Evolutionary conservation across 345 rosid species (phyloP).

Genomic region (Angophora floribunda): DNA sequence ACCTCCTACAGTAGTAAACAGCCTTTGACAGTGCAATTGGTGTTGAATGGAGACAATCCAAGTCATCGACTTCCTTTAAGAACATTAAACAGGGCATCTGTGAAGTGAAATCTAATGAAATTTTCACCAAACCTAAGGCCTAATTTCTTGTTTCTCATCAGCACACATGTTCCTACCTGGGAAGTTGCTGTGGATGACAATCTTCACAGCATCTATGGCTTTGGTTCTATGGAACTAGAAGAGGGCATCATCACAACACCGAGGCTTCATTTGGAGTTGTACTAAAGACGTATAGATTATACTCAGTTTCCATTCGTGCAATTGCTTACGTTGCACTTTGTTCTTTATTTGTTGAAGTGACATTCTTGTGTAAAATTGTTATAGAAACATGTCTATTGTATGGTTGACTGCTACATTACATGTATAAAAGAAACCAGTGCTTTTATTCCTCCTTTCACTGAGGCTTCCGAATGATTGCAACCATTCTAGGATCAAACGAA

Average conservation of each 20-base stretch:
- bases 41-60: neutral
- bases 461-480: neutral
- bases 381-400: neutral
- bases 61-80: neutral
- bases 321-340: neutral
- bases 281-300: neutral
- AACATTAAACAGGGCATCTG: neutral
- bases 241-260: neutral
- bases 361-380: neutral
- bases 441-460: neutral
- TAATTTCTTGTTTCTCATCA: constrained; percentile 5
- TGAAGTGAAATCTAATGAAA: too few species aligned
- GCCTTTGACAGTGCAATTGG: neutral
- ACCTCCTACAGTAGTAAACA: neutral
- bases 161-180: constrained; percentile 28
- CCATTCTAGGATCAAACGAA: neutral
- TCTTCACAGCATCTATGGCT: constrained; percentile 12
- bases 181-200: constrained; percentile 26
- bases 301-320: neutral
- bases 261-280: neutral
- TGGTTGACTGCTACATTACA: neutral
- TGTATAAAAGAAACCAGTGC: neutral
- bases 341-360: neutral
- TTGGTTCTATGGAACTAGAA: constrained; percentile 23
- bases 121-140: neutral